Evolutionary conservation across 2,329 filamentous ascomycete species (phyloP), one percentile per base, ranked within the genome.

Genomic region (Lecanicillium sp.): DNA sequence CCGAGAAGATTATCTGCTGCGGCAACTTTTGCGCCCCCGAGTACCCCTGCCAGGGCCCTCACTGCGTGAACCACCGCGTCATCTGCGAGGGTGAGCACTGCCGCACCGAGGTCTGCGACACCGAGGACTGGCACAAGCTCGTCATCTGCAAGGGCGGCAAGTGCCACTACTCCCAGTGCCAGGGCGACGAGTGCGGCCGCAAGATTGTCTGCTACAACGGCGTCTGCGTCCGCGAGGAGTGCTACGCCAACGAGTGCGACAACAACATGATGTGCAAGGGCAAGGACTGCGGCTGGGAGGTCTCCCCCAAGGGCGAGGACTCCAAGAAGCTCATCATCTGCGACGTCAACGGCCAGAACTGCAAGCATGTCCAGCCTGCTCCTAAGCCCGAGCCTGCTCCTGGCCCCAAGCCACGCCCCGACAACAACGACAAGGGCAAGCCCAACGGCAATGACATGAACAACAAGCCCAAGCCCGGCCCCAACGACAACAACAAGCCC

Each of bases 1-100:
- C 40, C 38, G 46, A 48, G 44, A 45, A 49, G 42, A 50, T 56
- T 36, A 44, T 56, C 46, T 52, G 53, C 52, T 53, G 47, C 43
- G 55, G 55, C 17, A 52, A 54, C 44, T 58, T 44, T 43, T 58
- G 55, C 41, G 43, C 44, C 34, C 52, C 44, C 36, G 43, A 57
- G 48, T 22, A 33, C 40, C 44, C 55, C 46, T 59, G 56, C 54
- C 45, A 47, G 37, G 44, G 41, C 12, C 27, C 40, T 29, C 34
- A 40, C 30, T 50, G 48, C 43, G 14, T 11, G 22, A 11, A 30
- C 8, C 28, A 39, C 20, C 48, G 47, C 30, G 37, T 50, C 20
- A 40, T 48, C 30, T 50, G 41, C 42, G 12, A 15, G 9, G 29
- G 44, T 15, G 41, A 40, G 29, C 10, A 29, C 41, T 46, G 44